Evolutionary conservation across 2,329 filamentous ascomycete species (phyloP).

Genomic region (Cadophora sp.): DNA sequence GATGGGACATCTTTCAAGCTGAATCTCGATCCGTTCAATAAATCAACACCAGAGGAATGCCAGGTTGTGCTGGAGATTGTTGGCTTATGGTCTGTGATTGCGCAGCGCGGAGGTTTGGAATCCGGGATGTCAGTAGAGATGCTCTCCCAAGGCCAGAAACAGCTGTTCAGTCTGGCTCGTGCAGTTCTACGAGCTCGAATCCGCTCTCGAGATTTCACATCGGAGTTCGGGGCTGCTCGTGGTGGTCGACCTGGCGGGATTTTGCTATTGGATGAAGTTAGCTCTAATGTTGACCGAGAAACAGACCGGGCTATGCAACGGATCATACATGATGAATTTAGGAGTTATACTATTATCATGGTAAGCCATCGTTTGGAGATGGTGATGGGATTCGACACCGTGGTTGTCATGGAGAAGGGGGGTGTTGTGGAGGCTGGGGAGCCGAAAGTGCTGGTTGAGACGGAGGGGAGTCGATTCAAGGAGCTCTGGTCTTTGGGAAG

Average conservation of each 20-base stretch:
- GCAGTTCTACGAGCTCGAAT: slow-evolving; percentile 52
- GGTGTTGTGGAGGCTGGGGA: slow-evolving; percentile 23
- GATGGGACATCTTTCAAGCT: slow-evolving; percentile 50
- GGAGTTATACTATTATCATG: slow-evolving; percentile 58
- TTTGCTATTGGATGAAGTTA: slow-evolving; percentile 29
- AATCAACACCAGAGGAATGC: slow-evolving; percentile 38
- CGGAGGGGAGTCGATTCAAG: slow-evolving; percentile 18
- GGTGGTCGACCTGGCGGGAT: slow-evolving; percentile 11
- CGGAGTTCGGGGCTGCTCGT: background rate
- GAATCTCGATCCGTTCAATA: slow-evolving; percentile 52
- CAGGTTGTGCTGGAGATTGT: slow-evolving; percentile 23
- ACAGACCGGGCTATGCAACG: slow-evolving; percentile 63
- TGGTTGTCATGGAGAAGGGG: slow-evolving; percentile 55
- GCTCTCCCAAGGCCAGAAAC: slow-evolving; percentile 54
- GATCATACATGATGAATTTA: slow-evolving; percentile 60
- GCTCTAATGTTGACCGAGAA: slow-evolving; percentile 58
- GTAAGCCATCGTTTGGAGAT: slow-evolving; percentile 50
- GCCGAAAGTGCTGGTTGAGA: slow-evolving; percentile 21
- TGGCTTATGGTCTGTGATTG: slow-evolving; percentile 25
- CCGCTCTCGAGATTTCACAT: slow-evolving; percentile 48
- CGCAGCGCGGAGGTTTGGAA: slow-evolving; percentile 47
- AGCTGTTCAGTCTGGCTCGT: slow-evolving; percentile 56
- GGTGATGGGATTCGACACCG: slow-evolving; percentile 57
- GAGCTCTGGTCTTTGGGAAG: slow-evolving; percentile 20
- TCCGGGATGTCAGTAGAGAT: slow-evolving; percentile 44